A percentile compares a stretch with the other conserved stretches of the same genome.
phyloP scores from a whole-genome alignment of 2,329 filamentous ascomycete genomes.

The Botrytis byssoidea region DNA sequence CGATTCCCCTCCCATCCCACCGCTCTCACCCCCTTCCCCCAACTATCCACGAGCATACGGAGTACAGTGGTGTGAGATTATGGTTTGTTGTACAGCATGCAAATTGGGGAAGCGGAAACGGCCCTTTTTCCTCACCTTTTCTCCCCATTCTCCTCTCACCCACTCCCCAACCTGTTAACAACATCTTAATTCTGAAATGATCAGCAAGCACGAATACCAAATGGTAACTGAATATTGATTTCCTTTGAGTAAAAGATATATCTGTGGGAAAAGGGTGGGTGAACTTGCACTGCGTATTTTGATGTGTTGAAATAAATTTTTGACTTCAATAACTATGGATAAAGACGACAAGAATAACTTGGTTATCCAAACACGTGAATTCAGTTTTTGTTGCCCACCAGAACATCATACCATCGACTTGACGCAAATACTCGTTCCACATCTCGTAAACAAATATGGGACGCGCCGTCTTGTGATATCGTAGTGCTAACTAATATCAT shows the following conservation, averaged over 20 bases:
- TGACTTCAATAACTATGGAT: not conserved
- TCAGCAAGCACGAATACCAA: not conserved
- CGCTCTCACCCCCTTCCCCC: not conserved
- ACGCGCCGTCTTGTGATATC: not conserved
- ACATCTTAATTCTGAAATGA: not conserved
- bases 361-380: not conserved
- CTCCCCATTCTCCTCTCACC: not conserved
- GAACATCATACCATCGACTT: not conserved
- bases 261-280: too few relatives aligned
- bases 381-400: not conserved
- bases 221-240: not conserved
- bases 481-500: not conserved
- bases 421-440: not conserved
- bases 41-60: not conserved
- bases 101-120: conserved; percentile 6
- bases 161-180: not conserved
- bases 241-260: not conserved
- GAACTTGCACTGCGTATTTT: not conserved
- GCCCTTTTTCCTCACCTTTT: not conserved
- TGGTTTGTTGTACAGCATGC: not conserved
- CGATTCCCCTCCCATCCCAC: not conserved
- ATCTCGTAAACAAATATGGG: conserved; percentile 1
- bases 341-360: not conserved
- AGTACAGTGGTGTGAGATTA: not conserved
- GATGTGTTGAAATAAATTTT: not conserved